phyloP scores from a whole-genome alignment of 805 yeast species.

The Schwanniomyces yamadae region DNA sequence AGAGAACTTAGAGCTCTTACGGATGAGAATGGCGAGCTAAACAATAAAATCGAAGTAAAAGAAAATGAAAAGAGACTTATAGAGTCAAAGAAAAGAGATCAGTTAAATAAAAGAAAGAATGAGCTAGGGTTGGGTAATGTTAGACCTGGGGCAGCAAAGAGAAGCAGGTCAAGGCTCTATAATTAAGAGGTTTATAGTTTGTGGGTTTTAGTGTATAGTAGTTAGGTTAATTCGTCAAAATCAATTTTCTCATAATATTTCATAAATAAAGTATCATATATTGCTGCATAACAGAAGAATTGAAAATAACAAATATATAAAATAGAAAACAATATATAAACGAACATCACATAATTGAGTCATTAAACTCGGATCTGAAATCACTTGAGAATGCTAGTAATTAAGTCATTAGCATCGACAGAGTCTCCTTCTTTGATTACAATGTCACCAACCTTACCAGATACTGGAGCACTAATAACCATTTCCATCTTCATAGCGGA shows the following conservation, averaged over 20 bases:
- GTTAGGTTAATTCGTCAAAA: not conserved
- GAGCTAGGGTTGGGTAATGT: constrained; percentile 21
- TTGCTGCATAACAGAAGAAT: constrained; percentile 2
- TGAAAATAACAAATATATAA: constrained; percentile 2
- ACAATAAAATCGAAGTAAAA: constrained; percentile 17
- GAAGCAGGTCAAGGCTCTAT: not conserved
- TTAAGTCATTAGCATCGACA: constrained; percentile 90
- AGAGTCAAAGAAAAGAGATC: constrained; percentile 11
- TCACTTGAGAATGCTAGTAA: constrained; percentile 41
- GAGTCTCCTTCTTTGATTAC: constrained; percentile 87
- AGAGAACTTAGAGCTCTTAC: constrained; percentile 24
- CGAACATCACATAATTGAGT: too few species aligned
- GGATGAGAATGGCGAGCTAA: constrained; percentile 25
- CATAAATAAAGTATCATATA: not conserved
- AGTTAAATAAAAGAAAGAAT: constrained; percentile 17
- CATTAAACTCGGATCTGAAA: not conserved
- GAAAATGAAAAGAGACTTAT: constrained; percentile 11
- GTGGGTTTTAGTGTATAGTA: not conserved
- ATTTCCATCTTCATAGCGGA: constrained; percentile 99
- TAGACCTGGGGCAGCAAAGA: constrained; percentile 1
- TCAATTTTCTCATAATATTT: not conserved
- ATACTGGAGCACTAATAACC: constrained; percentile 90
- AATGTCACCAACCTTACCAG: constrained; percentile 80
- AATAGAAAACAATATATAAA: not conserved
- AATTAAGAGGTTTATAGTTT: not conserved